Conservation (phyloP, 1,139 yeast genomes). For the Chernovozyma aurita region DNA sequence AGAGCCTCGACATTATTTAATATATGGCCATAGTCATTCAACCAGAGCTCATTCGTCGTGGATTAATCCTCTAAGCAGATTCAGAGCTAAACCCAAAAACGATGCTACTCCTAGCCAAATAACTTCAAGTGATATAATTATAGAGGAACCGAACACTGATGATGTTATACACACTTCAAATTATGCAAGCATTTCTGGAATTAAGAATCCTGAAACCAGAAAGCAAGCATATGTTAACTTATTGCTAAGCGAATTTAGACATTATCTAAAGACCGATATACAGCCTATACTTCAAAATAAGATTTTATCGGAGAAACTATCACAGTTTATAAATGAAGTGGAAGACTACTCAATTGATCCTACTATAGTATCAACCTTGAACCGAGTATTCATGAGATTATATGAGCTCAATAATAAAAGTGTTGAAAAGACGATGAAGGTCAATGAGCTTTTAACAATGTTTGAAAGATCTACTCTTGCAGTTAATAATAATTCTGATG, state of each 20-base stretch:
- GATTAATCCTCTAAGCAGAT: slow-evolving; percentile 20
- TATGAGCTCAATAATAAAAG: slow-evolving; percentile 12
- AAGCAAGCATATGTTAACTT: neutral
- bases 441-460: slow-evolving; percentile 12
- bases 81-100: slow-evolving; percentile 6
- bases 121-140: slow-evolving; percentile 3
- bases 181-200: neutral
- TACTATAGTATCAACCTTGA: slow-evolving; percentile 14
- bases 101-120: neutral
- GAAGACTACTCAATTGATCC: slow-evolving; percentile 5
- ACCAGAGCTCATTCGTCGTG: slow-evolving; percentile 10
- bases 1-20: too few species aligned
- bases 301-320: slow-evolving; percentile 20
- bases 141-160: slow-evolving; percentile 10
- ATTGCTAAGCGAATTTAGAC: slow-evolving; percentile 17
- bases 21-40: too few species aligned
- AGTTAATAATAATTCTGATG: slow-evolving; percentile 2
- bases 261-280: slow-evolving; percentile 26
- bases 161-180: neutral
- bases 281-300: slow-evolving; percentile 16
- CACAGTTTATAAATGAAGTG: slow-evolving; percentile 12
- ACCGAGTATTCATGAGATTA: slow-evolving; percentile 19
- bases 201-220: neutral
- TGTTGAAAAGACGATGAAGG: slow-evolving; percentile 5
- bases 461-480: slow-evolving; percentile 18